These are phyloP conservation scores for Cronartium quercuum DNA, from an alignment of 1,284 basidiomycete genomes.

Conservation along the genomic window DNA sequence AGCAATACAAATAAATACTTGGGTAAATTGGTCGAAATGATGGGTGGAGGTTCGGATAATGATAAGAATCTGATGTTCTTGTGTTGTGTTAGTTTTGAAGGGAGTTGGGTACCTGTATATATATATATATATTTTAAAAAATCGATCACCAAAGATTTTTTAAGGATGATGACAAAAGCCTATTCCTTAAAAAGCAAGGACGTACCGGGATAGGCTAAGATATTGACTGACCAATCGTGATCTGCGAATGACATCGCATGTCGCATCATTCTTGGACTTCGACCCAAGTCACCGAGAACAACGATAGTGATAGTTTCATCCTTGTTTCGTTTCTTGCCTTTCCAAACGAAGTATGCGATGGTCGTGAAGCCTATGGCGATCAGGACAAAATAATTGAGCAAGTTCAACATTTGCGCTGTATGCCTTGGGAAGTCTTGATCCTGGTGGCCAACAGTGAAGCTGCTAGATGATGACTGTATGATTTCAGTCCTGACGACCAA, in stretches of 20 bases:
- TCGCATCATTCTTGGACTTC: conserved; percentile 97
- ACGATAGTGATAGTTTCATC: conserved; percentile 64
- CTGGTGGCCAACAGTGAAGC: too few relatives aligned
- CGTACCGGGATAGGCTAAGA: conserved; percentile 81
- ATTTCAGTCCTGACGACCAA: too few relatives aligned
- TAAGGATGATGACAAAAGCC: neutral
- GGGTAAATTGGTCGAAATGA: conserved; percentile 5
- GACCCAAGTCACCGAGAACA: conserved; percentile 90
- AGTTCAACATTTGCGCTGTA: too few relatives aligned
- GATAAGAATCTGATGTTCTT: conserved; percentile 13
- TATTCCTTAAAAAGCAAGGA: neutral
- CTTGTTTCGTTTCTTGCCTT: neutral
- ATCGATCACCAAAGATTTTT: neutral
- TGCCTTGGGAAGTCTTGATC: too few relatives aligned
- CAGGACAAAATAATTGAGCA: neutral
- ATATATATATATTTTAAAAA: neutral
- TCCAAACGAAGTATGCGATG: neutral
- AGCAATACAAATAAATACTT: conserved; percentile 20
- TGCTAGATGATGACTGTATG: too few relatives aligned
- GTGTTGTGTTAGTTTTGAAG: conserved; percentile 15
- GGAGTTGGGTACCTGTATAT: conserved; percentile 9
- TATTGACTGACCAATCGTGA: conserved; percentile 67
- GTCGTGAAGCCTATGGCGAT: neutral
- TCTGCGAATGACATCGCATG: conserved; percentile 86
- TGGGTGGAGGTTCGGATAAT: conserved; percentile 14